Evolutionary conservation across 2,329 filamentous ascomycete genomes (phyloP).

Genomic region (Fusarium xyrophilum): DNA sequence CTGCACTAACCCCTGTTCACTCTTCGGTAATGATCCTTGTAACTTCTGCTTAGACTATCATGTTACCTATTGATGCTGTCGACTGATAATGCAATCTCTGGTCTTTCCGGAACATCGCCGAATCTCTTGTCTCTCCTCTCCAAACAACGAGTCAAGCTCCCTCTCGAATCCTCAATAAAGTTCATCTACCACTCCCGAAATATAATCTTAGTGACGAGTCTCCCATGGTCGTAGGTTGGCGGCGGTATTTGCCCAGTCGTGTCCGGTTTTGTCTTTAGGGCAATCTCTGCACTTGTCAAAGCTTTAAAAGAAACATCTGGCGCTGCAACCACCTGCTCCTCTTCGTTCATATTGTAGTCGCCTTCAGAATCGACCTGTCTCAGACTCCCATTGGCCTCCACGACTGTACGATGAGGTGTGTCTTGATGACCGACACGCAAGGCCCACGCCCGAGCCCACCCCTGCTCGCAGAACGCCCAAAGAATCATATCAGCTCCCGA

Average conservation of each 20-base stretch:
- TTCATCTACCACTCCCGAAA: slow-evolving; percentile 51
- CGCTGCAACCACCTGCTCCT: neutral
- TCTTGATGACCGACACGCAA: slow-evolving; percentile 37
- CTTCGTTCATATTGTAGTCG: slow-evolving; percentile 42
- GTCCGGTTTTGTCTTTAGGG: slow-evolving; percentile 1
- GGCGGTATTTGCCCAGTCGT: neutral
- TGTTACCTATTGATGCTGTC: slow-evolving; percentile 34
- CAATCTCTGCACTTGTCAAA: neutral
- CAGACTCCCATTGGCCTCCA: slow-evolving; percentile 46
- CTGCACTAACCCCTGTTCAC: slow-evolving; percentile 20
- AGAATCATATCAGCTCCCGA: slow-evolving; percentile 46
- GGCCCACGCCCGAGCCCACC: slow-evolving; percentile 46
- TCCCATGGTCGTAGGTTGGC: slow-evolving; percentile 20
- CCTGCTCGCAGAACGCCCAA: slow-evolving; percentile 47
- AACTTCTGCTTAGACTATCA: slow-evolving; percentile 9
- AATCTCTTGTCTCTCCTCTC: slow-evolving; percentile 3
- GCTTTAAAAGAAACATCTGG: slow-evolving; percentile 11
- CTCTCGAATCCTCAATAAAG: slow-evolving; percentile 35
- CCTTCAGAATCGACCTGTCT: slow-evolving; percentile 44
- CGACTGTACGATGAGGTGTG: slow-evolving; percentile 24
- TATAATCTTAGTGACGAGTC: slow-evolving; percentile 32
- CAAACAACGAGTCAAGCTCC: neutral
- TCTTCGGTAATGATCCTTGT: slow-evolving; percentile 34
- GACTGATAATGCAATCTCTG: slow-evolving; percentile 26
- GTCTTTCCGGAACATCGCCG: slow-evolving; percentile 21